Evolutionary conservation across 805 yeast genomes (phyloP).

Genomic region (Scheffersomyces lignosus): DNA sequence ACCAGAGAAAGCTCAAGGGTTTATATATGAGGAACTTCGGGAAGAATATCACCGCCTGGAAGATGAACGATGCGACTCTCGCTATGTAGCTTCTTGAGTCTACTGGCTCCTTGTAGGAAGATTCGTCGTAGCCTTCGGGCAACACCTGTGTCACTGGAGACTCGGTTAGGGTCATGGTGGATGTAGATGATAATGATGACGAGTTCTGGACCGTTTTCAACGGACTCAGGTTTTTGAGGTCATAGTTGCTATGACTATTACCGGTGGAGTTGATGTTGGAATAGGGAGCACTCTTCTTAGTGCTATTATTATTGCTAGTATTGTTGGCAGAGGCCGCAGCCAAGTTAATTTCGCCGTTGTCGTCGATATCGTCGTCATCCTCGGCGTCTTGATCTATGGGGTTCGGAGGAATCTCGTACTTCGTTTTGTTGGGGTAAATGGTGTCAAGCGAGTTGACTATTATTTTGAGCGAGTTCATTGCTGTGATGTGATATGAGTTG

Average conservation of each 20-base stretch:
- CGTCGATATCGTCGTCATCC: slow-evolving; percentile 7
- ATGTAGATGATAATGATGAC: neutral
- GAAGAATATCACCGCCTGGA: slow-evolving; percentile 38
- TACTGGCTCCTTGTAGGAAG: neutral
- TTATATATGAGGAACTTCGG: slow-evolving; percentile 52
- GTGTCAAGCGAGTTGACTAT: slow-evolving; percentile 34
- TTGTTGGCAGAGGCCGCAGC: neutral
- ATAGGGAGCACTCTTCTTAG: no score
- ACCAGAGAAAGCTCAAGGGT: slow-evolving; percentile 53
- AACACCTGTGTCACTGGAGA: neutral
- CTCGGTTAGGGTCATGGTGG: neutral
- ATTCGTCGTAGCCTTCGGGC: neutral
- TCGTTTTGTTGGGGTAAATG: slow-evolving; percentile 18
- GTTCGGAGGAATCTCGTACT: slow-evolving; percentile 6
- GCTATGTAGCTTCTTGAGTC: neutral
- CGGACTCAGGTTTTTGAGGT: no score
- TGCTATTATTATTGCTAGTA: neutral
- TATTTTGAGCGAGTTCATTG: slow-evolving; percentile 36
- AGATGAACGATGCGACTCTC: no score
- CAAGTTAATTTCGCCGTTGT: neutral
- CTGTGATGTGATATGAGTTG: slow-evolving; percentile 2
- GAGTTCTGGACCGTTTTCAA: no score
- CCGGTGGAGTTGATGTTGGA: neutral
- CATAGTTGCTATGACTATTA: no score
- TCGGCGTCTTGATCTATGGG: slow-evolving; percentile 7